These are phyloP conservation scores for Candida oleophila DNA, from an alignment of 805 yeast species.

Conservation along the genomic window DNA sequence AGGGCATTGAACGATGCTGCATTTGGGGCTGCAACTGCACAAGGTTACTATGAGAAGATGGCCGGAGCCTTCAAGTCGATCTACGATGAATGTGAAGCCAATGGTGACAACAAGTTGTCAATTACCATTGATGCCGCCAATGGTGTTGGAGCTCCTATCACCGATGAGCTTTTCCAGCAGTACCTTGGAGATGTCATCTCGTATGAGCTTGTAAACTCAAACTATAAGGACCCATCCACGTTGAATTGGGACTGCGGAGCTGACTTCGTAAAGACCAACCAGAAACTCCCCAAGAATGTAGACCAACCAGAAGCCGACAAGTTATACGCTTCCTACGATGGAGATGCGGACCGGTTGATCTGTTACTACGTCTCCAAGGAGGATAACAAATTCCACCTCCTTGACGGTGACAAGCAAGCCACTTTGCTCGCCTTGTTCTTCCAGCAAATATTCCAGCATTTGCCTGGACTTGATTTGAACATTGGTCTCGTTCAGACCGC, in stretches of 20 bases:
- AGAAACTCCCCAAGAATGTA: slow-evolving; percentile 64
- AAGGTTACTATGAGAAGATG: slow-evolving; percentile 69
- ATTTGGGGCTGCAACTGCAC: slow-evolving; percentile 63
- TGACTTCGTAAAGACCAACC: slow-evolving; percentile 90
- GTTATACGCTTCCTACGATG: slow-evolving; percentile 85
- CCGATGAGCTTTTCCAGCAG: slow-evolving; percentile 44
- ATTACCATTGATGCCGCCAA: slow-evolving; percentile 88
- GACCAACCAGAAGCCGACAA: slow-evolving; percentile 38
- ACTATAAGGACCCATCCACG: slow-evolving; percentile 49
- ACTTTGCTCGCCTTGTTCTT: slow-evolving; percentile 76
- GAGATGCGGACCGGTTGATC: slow-evolving; percentile 95
- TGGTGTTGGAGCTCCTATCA: slow-evolving; percentile 92
- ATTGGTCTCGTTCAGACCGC: slow-evolving; percentile 95
- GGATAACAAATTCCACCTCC: slow-evolving; percentile 43
- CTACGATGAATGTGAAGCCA: slow-evolving; percentile 21
- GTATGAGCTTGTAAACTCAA: slow-evolving; percentile 50
- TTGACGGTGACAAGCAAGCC: slow-evolving; percentile 95
- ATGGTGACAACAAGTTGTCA: slow-evolving; percentile 24
- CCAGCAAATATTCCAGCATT: slow-evolving; percentile 46
- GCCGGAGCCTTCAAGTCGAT: slow-evolving; percentile 52
- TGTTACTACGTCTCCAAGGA: slow-evolving; percentile 56
- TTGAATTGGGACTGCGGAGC: slow-evolving; percentile 90
- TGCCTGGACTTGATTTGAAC: slow-evolving; percentile 41
- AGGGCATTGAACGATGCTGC: slow-evolving; percentile 64
- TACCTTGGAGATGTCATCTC: slow-evolving; percentile 42